These are phyloP conservation scores for Ophiostoma ips DNA, from an alignment of 2,329 filamentous ascomycete species.

Conservation along the genomic window DNA sequence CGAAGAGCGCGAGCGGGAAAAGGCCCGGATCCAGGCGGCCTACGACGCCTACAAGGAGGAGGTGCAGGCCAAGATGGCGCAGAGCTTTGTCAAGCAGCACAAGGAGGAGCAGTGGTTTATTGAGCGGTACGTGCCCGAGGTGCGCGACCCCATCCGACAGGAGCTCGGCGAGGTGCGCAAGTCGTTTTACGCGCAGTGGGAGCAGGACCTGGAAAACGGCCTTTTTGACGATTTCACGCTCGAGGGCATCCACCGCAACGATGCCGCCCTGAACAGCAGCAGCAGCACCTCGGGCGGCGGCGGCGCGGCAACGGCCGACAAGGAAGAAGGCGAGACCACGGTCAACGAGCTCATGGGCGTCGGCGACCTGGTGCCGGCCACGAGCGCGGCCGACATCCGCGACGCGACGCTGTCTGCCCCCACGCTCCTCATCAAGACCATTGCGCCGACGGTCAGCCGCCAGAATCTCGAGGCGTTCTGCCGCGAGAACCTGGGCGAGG, in stretches of 20 bases:
- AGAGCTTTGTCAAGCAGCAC: conserved; percentile 79
- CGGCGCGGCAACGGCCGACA: conserved; percentile 68
- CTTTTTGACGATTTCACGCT: conserved; percentile 89
- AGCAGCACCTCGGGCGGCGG: too few species aligned
- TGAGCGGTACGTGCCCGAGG: conserved; percentile 79
- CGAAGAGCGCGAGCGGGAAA: conserved; percentile 67
- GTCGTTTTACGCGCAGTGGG: conserved; percentile 73
- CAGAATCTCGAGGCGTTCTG: conserved; percentile 89
- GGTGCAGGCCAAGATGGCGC: conserved; percentile 65
- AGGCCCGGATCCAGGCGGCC: conserved; percentile 59
- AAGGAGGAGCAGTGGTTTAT: conserved; percentile 97
- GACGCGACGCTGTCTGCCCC: conserved; percentile 83
- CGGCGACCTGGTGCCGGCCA: conserved; percentile 72
- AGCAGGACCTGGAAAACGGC: conserved; percentile 70
- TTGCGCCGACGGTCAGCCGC: conserved; percentile 89
- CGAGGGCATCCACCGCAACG: conserved; percentile 70
- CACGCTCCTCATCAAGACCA: conserved; percentile 92
- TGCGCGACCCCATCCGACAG: conserved; percentile 58
- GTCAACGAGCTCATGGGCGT: conserved; percentile 88
- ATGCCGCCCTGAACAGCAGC: conserved; percentile 72
- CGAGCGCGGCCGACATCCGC: conserved; percentile 71
- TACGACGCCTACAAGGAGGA: conserved; percentile 57
- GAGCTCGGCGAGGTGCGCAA: conserved; percentile 71
- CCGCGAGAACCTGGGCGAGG: conserved; percentile 84
- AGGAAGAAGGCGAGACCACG: conserved; percentile 69